phyloP scores from a whole-genome alignment of 106 monocot genomes.

The Dioscorea dumetorum region DNA sequence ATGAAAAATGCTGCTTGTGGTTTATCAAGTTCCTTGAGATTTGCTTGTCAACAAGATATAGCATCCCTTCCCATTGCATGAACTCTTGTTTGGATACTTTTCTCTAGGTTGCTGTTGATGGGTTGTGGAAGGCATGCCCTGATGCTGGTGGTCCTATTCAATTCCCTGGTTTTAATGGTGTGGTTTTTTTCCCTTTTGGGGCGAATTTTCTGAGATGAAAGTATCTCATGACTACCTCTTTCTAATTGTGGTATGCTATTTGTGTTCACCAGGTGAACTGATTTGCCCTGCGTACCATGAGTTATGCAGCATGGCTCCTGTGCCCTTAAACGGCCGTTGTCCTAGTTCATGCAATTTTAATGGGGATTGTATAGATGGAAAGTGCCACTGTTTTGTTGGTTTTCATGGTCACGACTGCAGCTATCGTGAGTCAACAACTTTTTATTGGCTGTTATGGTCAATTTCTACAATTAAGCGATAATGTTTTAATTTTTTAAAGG shows the following conservation, averaged over 20 bases:
- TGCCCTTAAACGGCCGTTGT: slow-evolving; percentile 55
- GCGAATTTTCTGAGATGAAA: too few relatives aligned
- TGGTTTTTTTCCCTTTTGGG: slow-evolving; percentile 1
- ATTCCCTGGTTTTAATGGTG: slow-evolving; percentile 95
- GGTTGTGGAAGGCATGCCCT: slow-evolving; percentile 84
- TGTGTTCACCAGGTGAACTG: slow-evolving; percentile 63
- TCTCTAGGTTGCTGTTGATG: slow-evolving; percentile 92
- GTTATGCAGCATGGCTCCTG: slow-evolving; percentile 47
- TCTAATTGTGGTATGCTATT: background rate
- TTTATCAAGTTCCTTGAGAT: too few relatives aligned
- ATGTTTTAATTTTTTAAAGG: too few relatives aligned
- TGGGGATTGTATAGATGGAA: slow-evolving; percentile 86
- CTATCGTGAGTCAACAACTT: slow-evolving; percentile 39
- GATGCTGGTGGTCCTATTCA: slow-evolving; percentile 85
- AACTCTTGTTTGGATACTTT: background rate
- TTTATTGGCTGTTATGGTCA: background rate
- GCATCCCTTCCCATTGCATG: background rate
- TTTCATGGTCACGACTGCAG: slow-evolving; percentile 92
- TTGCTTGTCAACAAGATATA: too few relatives aligned
- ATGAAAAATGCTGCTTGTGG: too few relatives aligned
- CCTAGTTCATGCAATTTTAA: slow-evolving; percentile 71
- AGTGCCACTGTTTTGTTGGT: slow-evolving; percentile 86
- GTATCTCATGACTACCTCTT: too few relatives aligned
- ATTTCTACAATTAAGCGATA: background rate
- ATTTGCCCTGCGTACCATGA: slow-evolving; percentile 96